These are phyloP conservation scores for Papiliotrema nemorosa DNA, from an alignment of 1,284 basidiomycete species.

Conservation along the genomic window DNA sequence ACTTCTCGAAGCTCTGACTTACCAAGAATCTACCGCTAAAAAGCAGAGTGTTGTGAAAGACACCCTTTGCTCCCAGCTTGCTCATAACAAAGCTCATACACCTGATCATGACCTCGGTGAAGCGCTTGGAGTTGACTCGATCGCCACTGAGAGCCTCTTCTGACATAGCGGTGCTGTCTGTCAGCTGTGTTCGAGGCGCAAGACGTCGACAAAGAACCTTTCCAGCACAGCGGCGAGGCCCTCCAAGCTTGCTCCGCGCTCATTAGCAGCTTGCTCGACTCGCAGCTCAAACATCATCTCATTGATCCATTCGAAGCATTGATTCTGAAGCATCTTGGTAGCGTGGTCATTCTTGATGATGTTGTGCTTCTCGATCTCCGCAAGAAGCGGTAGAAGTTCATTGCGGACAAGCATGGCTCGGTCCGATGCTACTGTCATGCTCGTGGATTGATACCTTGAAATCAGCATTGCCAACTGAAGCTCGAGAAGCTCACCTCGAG, in stretches of 20 bases:
- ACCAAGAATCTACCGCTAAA: constrained; percentile 53
- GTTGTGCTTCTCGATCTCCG: constrained; percentile 44
- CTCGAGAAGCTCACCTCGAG: no score
- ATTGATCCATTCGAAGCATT: constrained; percentile 47
- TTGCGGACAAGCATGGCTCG: constrained; percentile 43
- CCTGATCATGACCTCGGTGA: constrained; percentile 47
- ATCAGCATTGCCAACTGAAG: no score
- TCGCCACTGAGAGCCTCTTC: constrained; percentile 39
- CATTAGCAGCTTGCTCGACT: constrained; percentile 49
- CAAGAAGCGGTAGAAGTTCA: constrained; percentile 39
- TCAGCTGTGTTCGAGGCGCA: no score
- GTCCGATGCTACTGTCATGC: no score
- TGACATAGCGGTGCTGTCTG: no score
- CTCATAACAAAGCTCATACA: constrained; percentile 53
- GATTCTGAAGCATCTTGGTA: constrained; percentile 26
- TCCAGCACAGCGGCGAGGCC: constrained; percentile 52
- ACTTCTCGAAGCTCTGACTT: constrained; percentile 7
- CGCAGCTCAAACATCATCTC: constrained; percentile 44
- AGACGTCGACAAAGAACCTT: constrained; percentile 35
- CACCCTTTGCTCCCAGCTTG: constrained; percentile 55
- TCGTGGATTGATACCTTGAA: no score
- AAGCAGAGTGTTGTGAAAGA: constrained; percentile 55
- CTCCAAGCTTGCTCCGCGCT: constrained; percentile 53
- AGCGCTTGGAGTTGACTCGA: constrained; percentile 32
- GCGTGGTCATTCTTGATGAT: constrained; percentile 30